phyloP scores from a whole-genome alignment of 805 yeast genomes.

The Wickerhamomyces bisporus region DNA sequence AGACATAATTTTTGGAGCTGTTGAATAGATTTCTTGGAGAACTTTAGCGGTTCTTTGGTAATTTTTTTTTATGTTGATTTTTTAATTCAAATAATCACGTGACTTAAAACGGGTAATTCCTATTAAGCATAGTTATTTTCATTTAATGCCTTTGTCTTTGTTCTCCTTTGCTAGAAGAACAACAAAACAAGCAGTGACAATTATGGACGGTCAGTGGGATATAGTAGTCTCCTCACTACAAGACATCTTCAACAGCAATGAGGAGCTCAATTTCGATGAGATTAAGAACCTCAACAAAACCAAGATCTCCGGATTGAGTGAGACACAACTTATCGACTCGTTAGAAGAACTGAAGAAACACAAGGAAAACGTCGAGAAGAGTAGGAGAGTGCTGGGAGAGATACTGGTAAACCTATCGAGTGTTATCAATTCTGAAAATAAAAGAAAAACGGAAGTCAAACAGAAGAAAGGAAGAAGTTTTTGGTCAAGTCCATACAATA shows the following conservation, averaged over 20 bases:
- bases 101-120: too few species aligned
- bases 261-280: constrained; percentile 45
- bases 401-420: constrained; percentile 41
- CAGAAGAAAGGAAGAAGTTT: constrained; percentile 26
- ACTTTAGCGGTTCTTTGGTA: background rate
- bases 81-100: background rate
- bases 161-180: too few species aligned
- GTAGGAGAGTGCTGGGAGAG: constrained; percentile 36
- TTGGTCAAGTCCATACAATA: constrained; percentile 51
- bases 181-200: background rate
- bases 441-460: constrained; percentile 19
- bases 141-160: too few species aligned
- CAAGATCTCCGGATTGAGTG: constrained; percentile 27
- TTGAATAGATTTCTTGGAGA: too few species aligned
- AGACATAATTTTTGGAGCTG: constrained; percentile 12
- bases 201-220: constrained; percentile 64
- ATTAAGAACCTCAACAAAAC: constrained; percentile 23
- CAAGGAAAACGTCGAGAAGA: constrained; percentile 52
- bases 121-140: too few species aligned
- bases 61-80: constrained; percentile 9
- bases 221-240: constrained; percentile 60
- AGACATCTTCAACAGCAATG: constrained; percentile 61
- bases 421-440: constrained; percentile 30
- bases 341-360: constrained; percentile 44
- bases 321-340: constrained; percentile 35